Base-by-base conservation (phyloP, 164 flowering plant species). In the Taxillus chinensis region DNA sequence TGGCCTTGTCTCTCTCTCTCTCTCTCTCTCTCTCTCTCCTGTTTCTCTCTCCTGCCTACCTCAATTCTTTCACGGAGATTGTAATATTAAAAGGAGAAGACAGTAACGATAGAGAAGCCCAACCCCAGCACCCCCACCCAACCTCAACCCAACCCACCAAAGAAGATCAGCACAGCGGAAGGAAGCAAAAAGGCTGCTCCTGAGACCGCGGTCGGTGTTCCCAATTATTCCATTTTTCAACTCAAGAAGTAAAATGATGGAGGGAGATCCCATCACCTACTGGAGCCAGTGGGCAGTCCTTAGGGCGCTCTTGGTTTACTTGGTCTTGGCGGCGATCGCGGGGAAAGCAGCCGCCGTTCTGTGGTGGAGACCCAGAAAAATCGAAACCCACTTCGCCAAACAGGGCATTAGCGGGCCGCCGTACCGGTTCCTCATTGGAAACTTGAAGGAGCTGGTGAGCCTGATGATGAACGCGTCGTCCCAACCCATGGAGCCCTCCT, bases 331-430 rank as follows among this genome's bases (percentile, higher is more conserved):
- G n/a, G 68, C 80, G 40, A 38, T 77, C 13, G 63, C 69, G 38
- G 9, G 80, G 50, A 92, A 83, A 70, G 61, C 75, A 37, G 41
- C 67, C 12, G 73, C 67, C 9, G 37, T 79, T 50, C 73, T 87
- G 1, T 95, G 99, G 97, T 91, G 95, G 97, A 79, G 77, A 65
- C 99, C 99, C 11, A 80, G 82, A 62, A 87, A 67, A 49, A 82
- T 85, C 15, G 89, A 91, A 67, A 64, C 73, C 53, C 96, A 91
- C 76, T 95, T 95, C 74, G 68, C 79, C n/a, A 83, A 73, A 61
- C 99, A 95, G 76, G 99, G 99, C 16, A 84, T 95, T 45, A 80
- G 75, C 74, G 99, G 99, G 0, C 99, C 99, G 7, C 95, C 91
- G 13, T 95, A 95, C 69, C 78, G 72, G n/a, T 83, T 91, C 80